Evolutionary conservation across 192 early-diverging fungal species (phyloP).

Genomic region (Allomyces javanicus): DNA sequence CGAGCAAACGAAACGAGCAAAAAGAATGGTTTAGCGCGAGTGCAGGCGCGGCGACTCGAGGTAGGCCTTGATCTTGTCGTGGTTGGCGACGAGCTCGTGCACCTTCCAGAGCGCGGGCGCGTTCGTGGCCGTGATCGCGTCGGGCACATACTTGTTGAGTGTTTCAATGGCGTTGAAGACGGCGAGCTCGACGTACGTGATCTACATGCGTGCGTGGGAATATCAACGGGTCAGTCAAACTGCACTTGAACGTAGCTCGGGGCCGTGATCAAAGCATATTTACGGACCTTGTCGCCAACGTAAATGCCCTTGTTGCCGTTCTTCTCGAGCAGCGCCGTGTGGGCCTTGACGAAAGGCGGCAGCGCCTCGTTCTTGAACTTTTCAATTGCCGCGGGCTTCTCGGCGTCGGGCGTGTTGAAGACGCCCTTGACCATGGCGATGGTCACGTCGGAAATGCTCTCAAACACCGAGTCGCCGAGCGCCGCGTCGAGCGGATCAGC

Average conservation of each 20-base stretch:
- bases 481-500: slow-evolving; percentile 9
- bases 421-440: background rate
- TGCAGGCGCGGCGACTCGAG: background rate
- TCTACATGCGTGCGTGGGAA: background rate
- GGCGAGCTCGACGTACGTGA: background rate
- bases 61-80: background rate
- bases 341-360: background rate
- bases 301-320: background rate
- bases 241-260: too few species aligned
- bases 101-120: background rate
- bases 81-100: background rate
- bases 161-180: background rate
- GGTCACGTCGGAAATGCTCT: slow-evolving; percentile 7
- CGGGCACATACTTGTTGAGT: background rate
- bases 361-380: slow-evolving; percentile 5
- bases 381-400: slow-evolving; percentile 4
- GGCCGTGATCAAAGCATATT: background rate
- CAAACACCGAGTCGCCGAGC: slow-evolving; percentile 10
- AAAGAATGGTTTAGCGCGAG: background rate
- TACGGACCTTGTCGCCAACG: background rate
- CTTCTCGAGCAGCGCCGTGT: background rate
- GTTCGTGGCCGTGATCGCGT: background rate
- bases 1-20: background rate
- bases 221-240: too few species aligned
- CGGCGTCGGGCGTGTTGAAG: slow-evolving; percentile 1